Evolutionary conservation across 2,329 filamentous ascomycete genomes (phyloP).

Genomic region (Hypoxylon sp.): DNA sequence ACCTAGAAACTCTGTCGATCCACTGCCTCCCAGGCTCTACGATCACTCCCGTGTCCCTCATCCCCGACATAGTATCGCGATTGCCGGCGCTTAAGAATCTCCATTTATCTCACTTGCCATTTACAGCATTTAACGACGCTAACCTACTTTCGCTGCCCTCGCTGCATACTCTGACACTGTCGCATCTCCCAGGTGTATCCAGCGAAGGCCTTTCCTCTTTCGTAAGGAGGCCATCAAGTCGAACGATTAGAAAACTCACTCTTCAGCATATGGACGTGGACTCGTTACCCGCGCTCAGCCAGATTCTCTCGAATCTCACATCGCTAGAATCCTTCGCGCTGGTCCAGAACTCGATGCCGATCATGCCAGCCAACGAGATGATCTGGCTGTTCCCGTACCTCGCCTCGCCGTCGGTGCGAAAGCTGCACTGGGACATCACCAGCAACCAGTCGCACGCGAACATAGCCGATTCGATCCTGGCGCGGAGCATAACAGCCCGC

Average conservation of each 20-base stretch:
- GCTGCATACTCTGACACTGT: constrained; percentile 63
- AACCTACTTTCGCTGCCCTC: constrained; percentile 64
- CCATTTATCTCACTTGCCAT: constrained; percentile 65
- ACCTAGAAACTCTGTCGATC: constrained; percentile 65
- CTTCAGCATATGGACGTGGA: constrained; percentile 65
- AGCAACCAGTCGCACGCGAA: constrained; percentile 55
- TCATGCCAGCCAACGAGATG: constrained; percentile 63
- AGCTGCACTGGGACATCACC: constrained; percentile 72
- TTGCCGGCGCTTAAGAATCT: constrained; percentile 66
- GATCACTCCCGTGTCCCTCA: constrained; percentile 60
- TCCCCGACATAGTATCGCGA: constrained; percentile 58
- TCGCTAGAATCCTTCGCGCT: constrained; percentile 60
- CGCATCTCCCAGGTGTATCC: constrained; percentile 64
- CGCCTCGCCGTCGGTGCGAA: constrained; percentile 61
- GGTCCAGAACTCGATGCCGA: constrained; percentile 62
- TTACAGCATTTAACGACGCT: constrained; percentile 64
- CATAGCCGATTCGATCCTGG: constrained; percentile 68
- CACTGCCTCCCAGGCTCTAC: constrained; percentile 66
- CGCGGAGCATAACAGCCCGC: constrained; percentile 66
- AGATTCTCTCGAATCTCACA: constrained; percentile 65
- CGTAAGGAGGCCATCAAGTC: constrained; percentile 58
- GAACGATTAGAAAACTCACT: constrained; percentile 58
- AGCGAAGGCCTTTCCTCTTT: constrained; percentile 65
- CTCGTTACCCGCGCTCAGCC: constrained; percentile 64
- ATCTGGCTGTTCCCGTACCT: constrained; percentile 72